Evolutionary conservation across 2,329 filamentous ascomycete species (phyloP), one percentile per base, ranked within the genome.

Genomic region (Ophiostoma perfectum): DNA sequence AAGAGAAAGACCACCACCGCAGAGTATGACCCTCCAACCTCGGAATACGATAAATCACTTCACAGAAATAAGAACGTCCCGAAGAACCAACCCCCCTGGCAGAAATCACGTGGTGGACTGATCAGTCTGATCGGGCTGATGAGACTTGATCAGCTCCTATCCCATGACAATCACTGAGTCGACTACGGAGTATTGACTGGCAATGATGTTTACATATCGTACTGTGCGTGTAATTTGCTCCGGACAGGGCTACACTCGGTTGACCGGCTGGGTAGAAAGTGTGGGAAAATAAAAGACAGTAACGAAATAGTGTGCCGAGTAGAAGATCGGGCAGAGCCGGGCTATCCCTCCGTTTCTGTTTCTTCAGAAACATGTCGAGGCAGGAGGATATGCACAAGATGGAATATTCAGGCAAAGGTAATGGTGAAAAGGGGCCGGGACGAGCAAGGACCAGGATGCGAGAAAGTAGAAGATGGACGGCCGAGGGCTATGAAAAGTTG

Each of bases 31-130:
- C 49, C 9, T 14, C 16, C 16, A 52, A 18, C 9, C 47, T 18
- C 14, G 49, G 8, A 55, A 55, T 55, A 18, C 49, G 49, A 55
- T 18, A 18, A n/a, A 55, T 55, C 49, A 55, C 74, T 77, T 74
- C 70, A 71, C 63, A 64, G 27, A 55, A 55, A 55, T 27, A 55
- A 55, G 49, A 55, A 12, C n/a, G 49, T 55, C 49, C 49, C 49
- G n/a, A 62, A 62, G 58, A n/a, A 62, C 39, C 11, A 62, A 62
- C n/a, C 58, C 58, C 58, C 58, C 12, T 62, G 58, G 58, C 36
- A 62, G 36, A n/a, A 27, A 55, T 55, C 49, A 55, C 49, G 49
- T 55, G 49, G 49, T 55, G 49, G 49, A 55, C 49, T 55, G 49
- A 55, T 18, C 14, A 47, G 12, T 55, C 49, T 55, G 18, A 36